Evolutionary conservation across 139 green algal genomes (phyloP).

Genomic region (Trebouxia sp.): DNA sequence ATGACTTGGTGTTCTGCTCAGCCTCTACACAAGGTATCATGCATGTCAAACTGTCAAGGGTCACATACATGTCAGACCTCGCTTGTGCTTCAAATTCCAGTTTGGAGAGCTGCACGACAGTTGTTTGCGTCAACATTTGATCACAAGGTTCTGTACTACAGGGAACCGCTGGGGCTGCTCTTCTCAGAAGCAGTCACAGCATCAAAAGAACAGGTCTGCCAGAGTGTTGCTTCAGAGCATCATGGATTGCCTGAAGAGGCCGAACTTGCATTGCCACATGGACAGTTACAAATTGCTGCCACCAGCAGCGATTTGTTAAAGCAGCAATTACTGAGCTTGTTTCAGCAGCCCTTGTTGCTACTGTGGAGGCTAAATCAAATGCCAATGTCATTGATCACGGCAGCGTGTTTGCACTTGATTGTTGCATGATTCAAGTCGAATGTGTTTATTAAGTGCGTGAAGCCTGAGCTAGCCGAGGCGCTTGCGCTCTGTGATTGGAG

Average conservation of each 20-base stretch:
- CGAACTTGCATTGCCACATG: not conserved
- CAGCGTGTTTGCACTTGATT: conserved; percentile 7
- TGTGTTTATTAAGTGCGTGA: not conserved
- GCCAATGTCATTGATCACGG: conserved; percentile 7
- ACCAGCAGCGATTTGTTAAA: not conserved
- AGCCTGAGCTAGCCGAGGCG: not conserved
- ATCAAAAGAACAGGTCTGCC: not conserved
- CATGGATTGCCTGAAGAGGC: conserved; percentile 18
- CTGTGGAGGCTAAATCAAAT: conserved; percentile 15
- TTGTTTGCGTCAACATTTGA: conserved; percentile 18
- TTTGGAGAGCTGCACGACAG: conserved; percentile 6
- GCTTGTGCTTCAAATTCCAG: conserved; percentile 10
- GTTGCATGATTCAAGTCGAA: not conserved
- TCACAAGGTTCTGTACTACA: conserved; percentile 16
- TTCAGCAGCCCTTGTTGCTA: conserved; percentile 16
- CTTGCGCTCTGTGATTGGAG: not conserved
- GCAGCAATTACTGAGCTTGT: conserved; percentile 6
- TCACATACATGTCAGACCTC: conserved; percentile 10
- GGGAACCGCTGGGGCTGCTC: not conserved
- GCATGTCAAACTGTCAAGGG: not conserved
- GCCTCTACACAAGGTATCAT: conserved; percentile 10
- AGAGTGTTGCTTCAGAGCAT: not conserved
- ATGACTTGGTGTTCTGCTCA: conserved; percentile 21
- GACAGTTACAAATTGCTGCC: conserved; percentile 9
- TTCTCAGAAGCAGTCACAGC: conserved; percentile 17